Evolutionary conservation across 2,329 filamentous ascomycete species (phyloP), one percentile per base, ranked within the genome.

Genomic region (Dothideomycetes sp.): DNA sequence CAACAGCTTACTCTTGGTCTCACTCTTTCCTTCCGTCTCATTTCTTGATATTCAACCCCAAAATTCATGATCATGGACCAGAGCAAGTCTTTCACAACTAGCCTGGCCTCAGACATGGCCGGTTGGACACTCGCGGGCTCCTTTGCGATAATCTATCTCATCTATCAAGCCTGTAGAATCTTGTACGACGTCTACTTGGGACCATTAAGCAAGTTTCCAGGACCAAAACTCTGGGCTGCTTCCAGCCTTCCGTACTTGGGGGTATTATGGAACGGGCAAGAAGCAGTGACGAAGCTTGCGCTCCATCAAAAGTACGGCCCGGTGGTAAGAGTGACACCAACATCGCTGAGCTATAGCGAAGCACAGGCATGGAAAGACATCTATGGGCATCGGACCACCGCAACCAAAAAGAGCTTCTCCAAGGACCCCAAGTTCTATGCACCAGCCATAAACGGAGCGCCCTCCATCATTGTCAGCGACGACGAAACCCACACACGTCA

Each of bases 281-380:
- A 45, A 29, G 41, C 34, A 31, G 15, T 35, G 34, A 34, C 31
- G 37, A 35, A 38, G 40, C 42, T 31, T 10, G 31, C 42, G 17
- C 49, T 66, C 11, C 64, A 67, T 48, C 46, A 53, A 5, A 46
- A 52, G 27, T 66, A 67, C 45, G 68, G 69, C 5, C 54, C 57
- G 2, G 58, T 71, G 1, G 66, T 72, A 5, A 63, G 69, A 8
- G 52, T 69, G 31, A 59, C 58, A 3, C 68, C 69, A 3, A 57
- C 67, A 44, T 65, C 70, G 46, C 57, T 72, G 3, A 61, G 64
- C 2, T 72, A 66, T 47, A 59, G 53, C 31, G 47, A 53, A 5
- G 42, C 54, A 3, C 52, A 49, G 0, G 56, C 56, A 2, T 71
- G 65, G 58, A 57, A 60, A 47, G 63, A 68, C 31, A 65, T 68